Evolutionary conservation across 2,329 filamentous ascomycete species (phyloP).

Genomic region (Cercospora berteroae): DNA sequence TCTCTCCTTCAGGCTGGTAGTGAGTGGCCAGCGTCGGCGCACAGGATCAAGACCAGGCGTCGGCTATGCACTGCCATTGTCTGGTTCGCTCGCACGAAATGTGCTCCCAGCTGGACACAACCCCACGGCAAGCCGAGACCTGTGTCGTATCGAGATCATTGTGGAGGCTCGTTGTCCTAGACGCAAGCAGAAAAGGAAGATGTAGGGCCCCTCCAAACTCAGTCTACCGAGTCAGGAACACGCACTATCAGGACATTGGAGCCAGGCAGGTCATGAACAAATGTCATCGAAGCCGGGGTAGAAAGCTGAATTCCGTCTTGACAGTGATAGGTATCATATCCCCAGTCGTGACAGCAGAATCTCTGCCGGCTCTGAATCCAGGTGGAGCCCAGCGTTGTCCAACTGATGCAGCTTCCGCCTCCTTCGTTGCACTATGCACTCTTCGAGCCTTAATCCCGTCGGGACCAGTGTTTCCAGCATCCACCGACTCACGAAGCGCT

Average conservation of each 20-base stretch:
- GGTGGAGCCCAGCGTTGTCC: slow-evolving; percentile 11
- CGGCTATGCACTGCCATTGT: not conserved
- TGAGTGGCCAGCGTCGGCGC: not conserved
- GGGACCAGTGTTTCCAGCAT: not conserved
- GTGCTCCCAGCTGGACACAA: not conserved
- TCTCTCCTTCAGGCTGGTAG: not conserved
- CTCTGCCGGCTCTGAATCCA: slow-evolving; percentile 7
- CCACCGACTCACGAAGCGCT: not conserved
- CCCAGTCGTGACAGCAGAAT: slow-evolving; percentile 7
- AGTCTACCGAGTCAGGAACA: not conserved
- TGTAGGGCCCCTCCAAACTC: not conserved
- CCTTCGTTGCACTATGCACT: not conserved
- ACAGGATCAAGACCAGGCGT: not conserved
- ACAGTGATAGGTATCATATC: slow-evolving; percentile 9
- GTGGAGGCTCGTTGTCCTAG: not conserved
- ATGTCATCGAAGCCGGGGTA: slow-evolving; percentile 5
- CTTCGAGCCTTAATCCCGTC: not conserved
- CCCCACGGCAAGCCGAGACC: not conserved
- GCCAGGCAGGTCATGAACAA: not conserved
- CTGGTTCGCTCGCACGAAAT: not conserved
- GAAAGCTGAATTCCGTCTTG: slow-evolving; percentile 3
- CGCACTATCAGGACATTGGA: not conserved
- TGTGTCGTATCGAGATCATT: not conserved
- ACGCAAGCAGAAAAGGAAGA: not conserved
- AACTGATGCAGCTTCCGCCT: slow-evolving; percentile 13